A percentile compares a stretch with the other conserved stretches of the same genome.
Conservation (phyloP, 2,329 filamentous ascomycete species). For the Metarhizium guizhouense region DNA sequence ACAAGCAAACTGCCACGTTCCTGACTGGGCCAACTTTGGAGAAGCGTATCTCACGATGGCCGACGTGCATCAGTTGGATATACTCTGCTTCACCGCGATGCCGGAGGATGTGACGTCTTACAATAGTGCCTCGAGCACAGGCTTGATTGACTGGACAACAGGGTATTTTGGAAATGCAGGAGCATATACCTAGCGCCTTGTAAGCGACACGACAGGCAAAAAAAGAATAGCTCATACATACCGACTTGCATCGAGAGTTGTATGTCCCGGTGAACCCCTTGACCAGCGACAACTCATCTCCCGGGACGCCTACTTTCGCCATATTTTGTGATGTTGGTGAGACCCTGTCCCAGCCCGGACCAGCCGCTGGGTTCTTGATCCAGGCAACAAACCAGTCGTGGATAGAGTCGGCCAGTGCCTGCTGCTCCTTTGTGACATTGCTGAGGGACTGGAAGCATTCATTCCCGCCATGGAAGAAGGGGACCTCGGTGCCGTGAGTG, state of each 20-base stretch:
- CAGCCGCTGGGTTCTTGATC: conserved; percentile 32
- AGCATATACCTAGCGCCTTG: no score
- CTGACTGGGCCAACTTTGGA: no score
- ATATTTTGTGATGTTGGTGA: background rate
- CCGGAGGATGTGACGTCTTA: no score
- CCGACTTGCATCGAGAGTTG: background rate
- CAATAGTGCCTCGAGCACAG: no score
- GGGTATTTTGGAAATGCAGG: no score
- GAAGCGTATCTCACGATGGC: no score
- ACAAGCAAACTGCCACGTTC: no score
- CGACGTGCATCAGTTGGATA: no score
- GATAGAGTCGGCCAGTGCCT: conserved; percentile 31
- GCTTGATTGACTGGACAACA: no score
- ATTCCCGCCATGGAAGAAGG: conserved; percentile 37
- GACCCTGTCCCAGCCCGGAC: conserved; percentile 30
- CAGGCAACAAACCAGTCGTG: conserved; percentile 33
- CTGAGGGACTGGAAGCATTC: conserved; percentile 26
- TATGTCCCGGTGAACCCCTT: background rate
- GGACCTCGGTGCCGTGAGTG: conserved; percentile 20
- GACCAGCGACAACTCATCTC: background rate
- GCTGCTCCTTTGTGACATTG: conserved; percentile 26
- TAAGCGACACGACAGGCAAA: no score
- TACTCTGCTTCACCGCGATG: no score
- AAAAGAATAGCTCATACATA: background rate
- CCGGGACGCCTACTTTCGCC: background rate